phyloP scores from a whole-genome alignment of 345 rosid genomes.

The Aurinia saxatilis region DNA sequence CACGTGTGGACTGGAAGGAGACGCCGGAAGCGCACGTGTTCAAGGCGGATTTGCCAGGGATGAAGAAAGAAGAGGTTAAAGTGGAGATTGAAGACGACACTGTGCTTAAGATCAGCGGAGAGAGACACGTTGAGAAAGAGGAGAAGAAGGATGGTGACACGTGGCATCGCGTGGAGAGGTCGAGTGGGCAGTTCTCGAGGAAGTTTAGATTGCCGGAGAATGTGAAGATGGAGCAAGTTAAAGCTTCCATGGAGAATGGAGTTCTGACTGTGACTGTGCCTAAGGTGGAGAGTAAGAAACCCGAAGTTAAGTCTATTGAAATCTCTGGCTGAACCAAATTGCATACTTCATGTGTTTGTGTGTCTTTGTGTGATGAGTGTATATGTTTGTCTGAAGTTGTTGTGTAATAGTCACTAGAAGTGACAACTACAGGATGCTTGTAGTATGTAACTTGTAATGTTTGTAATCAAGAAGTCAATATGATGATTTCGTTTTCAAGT shows the following conservation, averaged over 20 bases:
- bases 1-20: slow-evolving; percentile 31
- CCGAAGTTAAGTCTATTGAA: slow-evolving; percentile 32
- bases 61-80: slow-evolving; percentile 38
- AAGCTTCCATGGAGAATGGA: slow-evolving; percentile 52
- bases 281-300: slow-evolving; percentile 27
- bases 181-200: slow-evolving; percentile 25
- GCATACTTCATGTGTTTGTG: too few relatives aligned
- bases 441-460: too few relatives aligned
- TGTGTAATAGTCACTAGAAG: too few relatives aligned
- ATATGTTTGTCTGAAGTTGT: too few relatives aligned
- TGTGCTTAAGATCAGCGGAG: slow-evolving; percentile 30
- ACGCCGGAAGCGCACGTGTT: slow-evolving; percentile 32
- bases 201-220: slow-evolving; percentile 30
- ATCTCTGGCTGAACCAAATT: too few relatives aligned
- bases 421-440: too few relatives aligned
- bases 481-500: too few relatives aligned
- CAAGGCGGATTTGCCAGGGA: slow-evolving; percentile 27
- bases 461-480: too few relatives aligned
- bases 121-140: slow-evolving; percentile 30
- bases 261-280: slow-evolving; percentile 48
- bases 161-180: slow-evolving; percentile 28
- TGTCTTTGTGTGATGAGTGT: too few relatives aligned
- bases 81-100: slow-evolving; percentile 36
- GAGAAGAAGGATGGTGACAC: slow-evolving; percentile 31
- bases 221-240: slow-evolving; percentile 31